Evolutionary conservation across 2,329 filamentous ascomycete genomes (phyloP).

Genomic region (Furcasterigmium sp.): DNA sequence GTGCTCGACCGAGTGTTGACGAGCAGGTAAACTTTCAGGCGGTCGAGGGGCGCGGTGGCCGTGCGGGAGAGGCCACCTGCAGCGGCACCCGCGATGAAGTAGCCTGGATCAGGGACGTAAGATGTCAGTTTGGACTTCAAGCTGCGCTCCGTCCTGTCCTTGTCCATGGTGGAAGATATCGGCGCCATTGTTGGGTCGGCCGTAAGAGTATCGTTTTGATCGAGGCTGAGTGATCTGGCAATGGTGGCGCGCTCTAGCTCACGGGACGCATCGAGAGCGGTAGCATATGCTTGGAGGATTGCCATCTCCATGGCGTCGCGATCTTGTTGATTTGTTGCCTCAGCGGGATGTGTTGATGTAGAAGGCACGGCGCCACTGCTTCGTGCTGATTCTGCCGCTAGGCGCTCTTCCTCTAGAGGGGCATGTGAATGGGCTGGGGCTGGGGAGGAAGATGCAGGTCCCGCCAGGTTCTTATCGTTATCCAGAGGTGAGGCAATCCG

Average conservation of each 20-base stretch:
- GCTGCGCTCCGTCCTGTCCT: too few species aligned
- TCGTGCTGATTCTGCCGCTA: slow-evolving; percentile 1
- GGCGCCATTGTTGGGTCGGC: background rate
- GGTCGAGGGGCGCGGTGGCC: slow-evolving; percentile 91
- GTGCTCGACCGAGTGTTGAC: slow-evolving; percentile 69
- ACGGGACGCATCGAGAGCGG: background rate
- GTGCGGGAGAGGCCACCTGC: slow-evolving; percentile 94
- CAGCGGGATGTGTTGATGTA: background rate
- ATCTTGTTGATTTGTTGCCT: background rate
- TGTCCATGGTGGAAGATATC: too few species aligned
- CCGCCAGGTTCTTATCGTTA: slow-evolving; percentile 17
- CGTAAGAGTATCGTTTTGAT: background rate
- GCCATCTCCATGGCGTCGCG: background rate
- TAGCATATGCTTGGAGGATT: slow-evolving; percentile 1
- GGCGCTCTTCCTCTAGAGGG: slow-evolving; percentile 1
- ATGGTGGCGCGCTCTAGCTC: slow-evolving; percentile 1
- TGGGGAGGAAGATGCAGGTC: slow-evolving; percentile 15
- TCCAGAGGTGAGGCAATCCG: slow-evolving; percentile 53
- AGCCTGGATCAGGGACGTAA: slow-evolving; percentile 85
- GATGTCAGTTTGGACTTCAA: slow-evolving; percentile 53
- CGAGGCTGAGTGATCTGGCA: slow-evolving; percentile 2
- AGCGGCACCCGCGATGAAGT: slow-evolving; percentile 92
- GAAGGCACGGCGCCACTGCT: background rate
- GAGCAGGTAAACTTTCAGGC: slow-evolving; percentile 94
- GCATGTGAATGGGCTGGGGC: slow-evolving; percentile 13